Evolutionary conservation across 768 basidiomycete genomes (phyloP), one percentile per base, ranked within the genome.

Genomic region (Chalciporus piperatus): DNA sequence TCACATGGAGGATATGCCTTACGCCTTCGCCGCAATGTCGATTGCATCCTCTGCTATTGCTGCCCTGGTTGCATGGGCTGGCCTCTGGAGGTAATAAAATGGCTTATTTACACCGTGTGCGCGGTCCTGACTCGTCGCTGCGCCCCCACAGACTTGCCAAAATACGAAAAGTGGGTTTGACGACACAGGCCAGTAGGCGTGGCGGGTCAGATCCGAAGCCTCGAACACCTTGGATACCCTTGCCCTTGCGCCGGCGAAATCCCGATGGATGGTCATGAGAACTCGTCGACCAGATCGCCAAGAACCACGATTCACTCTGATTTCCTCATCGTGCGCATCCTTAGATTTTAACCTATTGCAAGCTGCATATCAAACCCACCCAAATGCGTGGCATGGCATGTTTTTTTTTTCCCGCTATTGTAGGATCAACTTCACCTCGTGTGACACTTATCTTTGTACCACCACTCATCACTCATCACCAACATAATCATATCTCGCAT

Each of bases 21-120:
- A 83, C 61, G 92, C 88, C 5, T 95, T 95, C 68, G 78, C 78
- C 45, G 73, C 70, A 40, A 80, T 89, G 72, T 81, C 87, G 16
- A 76, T 74, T 20, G 62, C 76, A 14, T 83, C 89, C 9, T 74
- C 82, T 27, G 70, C 76, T 47, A 59, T 87, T 32, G 84, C 86
- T 3, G 61, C 82, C 25, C 53, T 85, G 35, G 81, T 89, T 45
- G 82, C 83, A n/a, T 76, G 77, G 69, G 64, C 74, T 33, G 90
- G 90, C 5, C 72, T 91, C 19, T 79, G 87, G 58, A 85, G 76
- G 76, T 85, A 63, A 47, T 65, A 39, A 41, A 30, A 10, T 32
- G 43, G 22, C 41, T 59, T 56, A 48, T 53, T 52, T 49, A 50
- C 22, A 22, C 40, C 48, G 22, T 47, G 54, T 67, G 38, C n/a